phyloP scores from a whole-genome alignment of 371 early-diverging fungal species.

The Zychaea mexicana region DNA sequence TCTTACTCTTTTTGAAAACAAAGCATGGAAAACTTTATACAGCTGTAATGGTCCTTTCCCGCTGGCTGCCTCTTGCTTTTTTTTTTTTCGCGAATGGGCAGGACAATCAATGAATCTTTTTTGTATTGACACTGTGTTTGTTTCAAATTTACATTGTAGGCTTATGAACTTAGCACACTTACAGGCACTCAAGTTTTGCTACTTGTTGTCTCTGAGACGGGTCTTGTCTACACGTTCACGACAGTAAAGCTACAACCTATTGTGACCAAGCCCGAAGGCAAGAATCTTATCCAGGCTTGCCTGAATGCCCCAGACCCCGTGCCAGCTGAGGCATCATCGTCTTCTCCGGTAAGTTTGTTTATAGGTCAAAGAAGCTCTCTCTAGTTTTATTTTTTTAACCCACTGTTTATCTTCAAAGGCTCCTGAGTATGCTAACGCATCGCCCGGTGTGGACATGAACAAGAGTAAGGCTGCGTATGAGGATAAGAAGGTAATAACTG shows the following conservation, averaged over 20 bases:
- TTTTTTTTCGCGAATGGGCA: too few relatives aligned
- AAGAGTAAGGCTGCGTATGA: slow-evolving; percentile 15
- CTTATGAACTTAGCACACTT: slow-evolving; percentile 94
- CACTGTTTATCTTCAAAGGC: not conserved
- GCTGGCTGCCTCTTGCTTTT: too few relatives aligned
- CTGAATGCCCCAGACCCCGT: slow-evolving; percentile 83
- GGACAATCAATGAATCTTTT: not conserved
- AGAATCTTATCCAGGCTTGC: slow-evolving; percentile 94
- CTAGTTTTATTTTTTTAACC: not conserved
- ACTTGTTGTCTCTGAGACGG: slow-evolving; percentile 97
- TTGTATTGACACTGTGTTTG: not conserved
- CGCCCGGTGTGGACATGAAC: slow-evolving; percentile 15
- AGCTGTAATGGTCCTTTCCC: too few relatives aligned
- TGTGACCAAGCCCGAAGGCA: slow-evolving; percentile 93
- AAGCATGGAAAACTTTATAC: too few relatives aligned
- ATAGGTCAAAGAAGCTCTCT: too few relatives aligned
- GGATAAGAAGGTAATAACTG: slow-evolving; percentile 21
- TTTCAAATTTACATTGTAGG: slow-evolving; percentile 48
- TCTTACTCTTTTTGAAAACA: too few relatives aligned
- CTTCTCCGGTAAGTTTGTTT: slow-evolving; percentile 14
- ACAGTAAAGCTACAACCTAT: slow-evolving; percentile 96
- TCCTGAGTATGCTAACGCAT: not conserved
- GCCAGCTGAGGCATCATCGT: slow-evolving; percentile 13
- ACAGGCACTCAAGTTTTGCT: slow-evolving; percentile 98
- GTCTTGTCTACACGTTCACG: slow-evolving; percentile 98